Base-by-base conservation (phyloP, 805 yeast genomes). In the Lachancea mirantina region DNA sequence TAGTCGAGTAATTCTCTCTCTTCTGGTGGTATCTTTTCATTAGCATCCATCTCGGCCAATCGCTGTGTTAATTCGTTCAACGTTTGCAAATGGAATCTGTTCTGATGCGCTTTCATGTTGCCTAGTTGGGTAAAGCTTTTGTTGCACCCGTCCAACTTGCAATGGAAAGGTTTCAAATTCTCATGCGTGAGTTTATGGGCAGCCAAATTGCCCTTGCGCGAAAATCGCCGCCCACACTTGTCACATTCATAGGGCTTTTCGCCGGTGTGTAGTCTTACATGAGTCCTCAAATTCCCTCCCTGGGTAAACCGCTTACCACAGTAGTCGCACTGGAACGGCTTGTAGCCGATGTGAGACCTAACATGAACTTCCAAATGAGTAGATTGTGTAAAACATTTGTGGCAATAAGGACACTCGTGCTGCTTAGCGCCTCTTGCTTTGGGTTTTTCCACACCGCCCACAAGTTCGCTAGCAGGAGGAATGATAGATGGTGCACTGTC, bases 111-210 rank as follows among this genome's bases (percentile, higher is more conserved):
- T 59, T 89, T 88, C 65, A 88, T 69, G 51, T 88, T 88, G 3
- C 96, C 96, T 47, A 88, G 66, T 62, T 88, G 97, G 1, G 96
- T 83, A 50, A 88, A 88, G 4, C 80, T 70, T 61, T 85, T 87
- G 44, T 73, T 76, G 61, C 96, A 88, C 38, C 70, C 67, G 55
- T 85, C 95, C 39, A 88, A 67, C 47, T 73, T 74, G 61, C 96
- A 88, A 36, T 72, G 71, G 51, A 67, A 84, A 5, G 95, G 96
- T 49, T 82, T 78, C 36, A 74, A 64, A 46, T 82, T 76, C 36
- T 77, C 78, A 59, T 87, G 96, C 0, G 94, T 85, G 38, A 84
- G 62, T 55, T 69, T 65, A 59, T 88, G 97, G 3, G 95, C 94
- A 16, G 89, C 88, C 45, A 84, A 68, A 59, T 88, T 88, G 11